phyloP scores from a whole-genome alignment of 495 filamentous ascomycete species.

The Penicillium parvum region DNA sequence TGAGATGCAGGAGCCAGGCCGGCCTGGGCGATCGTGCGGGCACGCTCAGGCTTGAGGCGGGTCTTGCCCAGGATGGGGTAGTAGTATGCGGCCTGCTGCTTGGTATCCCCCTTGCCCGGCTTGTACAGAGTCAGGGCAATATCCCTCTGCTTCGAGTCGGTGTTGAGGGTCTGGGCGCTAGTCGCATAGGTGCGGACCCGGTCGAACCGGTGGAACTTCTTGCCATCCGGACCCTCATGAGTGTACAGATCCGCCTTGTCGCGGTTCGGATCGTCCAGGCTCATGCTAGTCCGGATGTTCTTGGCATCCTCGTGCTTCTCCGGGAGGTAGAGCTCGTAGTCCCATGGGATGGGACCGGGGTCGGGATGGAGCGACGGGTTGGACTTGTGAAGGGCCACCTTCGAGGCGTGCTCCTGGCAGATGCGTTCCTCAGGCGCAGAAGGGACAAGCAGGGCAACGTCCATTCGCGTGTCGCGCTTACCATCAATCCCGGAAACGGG shows the following conservation, averaged over 20 bases:
- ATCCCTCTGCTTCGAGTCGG: slow-evolving; percentile 49
- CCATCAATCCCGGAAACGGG: slow-evolving; percentile 55
- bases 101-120: slow-evolving; percentile 42
- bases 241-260: slow-evolving; percentile 67
- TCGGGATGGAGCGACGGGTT: slow-evolving; percentile 58
- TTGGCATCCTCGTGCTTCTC: slow-evolving; percentile 50
- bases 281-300: slow-evolving; percentile 69
- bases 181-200: slow-evolving; percentile 83
- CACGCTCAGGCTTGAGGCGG: slow-evolving; percentile 54
- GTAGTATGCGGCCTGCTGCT: slow-evolving; percentile 77
- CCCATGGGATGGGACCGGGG: slow-evolving; percentile 57
- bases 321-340: slow-evolving; percentile 79
- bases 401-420: slow-evolving; percentile 45
- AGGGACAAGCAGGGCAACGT: slow-evolving; percentile 73
- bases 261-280: slow-evolving; percentile 61
- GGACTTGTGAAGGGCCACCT: slow-evolving; percentile 55
- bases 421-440: slow-evolving; percentile 45
- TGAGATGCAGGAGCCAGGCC: slow-evolving; percentile 37
- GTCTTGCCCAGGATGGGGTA: slow-evolving; percentile 78
- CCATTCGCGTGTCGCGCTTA: slow-evolving; percentile 75
- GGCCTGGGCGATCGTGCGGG: slow-evolving; percentile 46
- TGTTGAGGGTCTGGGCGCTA: slow-evolving; percentile 57
- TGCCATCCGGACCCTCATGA: slow-evolving; percentile 39
- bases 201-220: slow-evolving; percentile 64
- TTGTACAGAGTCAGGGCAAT: slow-evolving; percentile 61